These are phyloP conservation scores for Naematelia encephala DNA, from an alignment of 768 basidiomycete species.

Conservation along the genomic window DNA sequence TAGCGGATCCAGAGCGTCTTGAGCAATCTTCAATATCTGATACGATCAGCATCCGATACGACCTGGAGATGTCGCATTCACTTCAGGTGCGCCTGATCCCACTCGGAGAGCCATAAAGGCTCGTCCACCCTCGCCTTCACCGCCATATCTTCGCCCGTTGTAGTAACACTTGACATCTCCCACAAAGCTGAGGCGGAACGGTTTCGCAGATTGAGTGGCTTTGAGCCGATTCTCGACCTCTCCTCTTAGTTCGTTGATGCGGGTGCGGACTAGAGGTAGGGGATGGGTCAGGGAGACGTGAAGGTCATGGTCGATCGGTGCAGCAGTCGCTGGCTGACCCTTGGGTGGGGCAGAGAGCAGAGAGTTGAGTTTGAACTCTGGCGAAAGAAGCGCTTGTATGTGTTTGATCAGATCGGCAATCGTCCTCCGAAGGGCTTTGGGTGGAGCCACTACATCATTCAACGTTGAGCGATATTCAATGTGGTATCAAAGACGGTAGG, in stretches of 20 bases:
- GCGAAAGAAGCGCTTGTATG: constrained; percentile 54
- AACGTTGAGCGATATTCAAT: neutral
- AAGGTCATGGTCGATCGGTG: constrained; percentile 54
- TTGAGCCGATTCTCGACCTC: neutral
- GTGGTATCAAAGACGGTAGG: neutral
- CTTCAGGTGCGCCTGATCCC: constrained; percentile 78
- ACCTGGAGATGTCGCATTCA: constrained; percentile 44
- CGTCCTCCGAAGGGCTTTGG: constrained; percentile 53
- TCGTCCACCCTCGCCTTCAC: constrained; percentile 51
- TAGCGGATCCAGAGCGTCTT: constrained; percentile 60
- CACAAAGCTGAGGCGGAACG: constrained; percentile 62
- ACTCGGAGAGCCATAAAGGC: constrained; percentile 77
- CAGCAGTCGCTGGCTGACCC: neutral
- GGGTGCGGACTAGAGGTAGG: constrained; percentile 72
- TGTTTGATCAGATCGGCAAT: constrained; percentile 55
- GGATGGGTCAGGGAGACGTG: constrained; percentile 86
- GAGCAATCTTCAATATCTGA: constrained; percentile 61
- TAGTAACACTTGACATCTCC: constrained; percentile 59
- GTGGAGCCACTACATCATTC: constrained; percentile 52
- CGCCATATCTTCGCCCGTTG: constrained; percentile 55
- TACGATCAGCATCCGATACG: neutral
- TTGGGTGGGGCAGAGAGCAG: constrained; percentile 20
- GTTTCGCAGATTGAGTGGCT: neutral
- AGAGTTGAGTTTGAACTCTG: constrained; percentile 2
- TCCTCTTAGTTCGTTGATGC: constrained; percentile 50